A percentile compares a stretch with the other conserved stretches of the same genome.
These are phyloP conservation scores for Wickerhamomyces hampshirensis DNA, from an alignment of 805 yeast species.

Conservation along the genomic window DNA sequence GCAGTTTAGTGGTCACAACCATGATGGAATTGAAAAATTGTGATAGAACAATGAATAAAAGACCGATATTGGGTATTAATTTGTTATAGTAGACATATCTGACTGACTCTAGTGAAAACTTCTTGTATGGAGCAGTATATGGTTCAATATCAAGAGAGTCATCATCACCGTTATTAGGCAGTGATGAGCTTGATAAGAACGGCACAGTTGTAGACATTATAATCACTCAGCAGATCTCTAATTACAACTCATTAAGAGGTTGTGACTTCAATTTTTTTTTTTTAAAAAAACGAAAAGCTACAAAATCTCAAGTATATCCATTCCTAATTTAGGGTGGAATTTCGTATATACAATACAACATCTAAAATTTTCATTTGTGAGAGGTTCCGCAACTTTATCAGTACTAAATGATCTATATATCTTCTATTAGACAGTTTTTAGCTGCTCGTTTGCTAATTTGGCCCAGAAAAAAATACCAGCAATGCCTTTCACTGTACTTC, in stretches of 20 bases:
- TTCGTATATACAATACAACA: no score
- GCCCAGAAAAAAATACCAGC: conserved; percentile 49
- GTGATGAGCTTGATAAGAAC: background rate
- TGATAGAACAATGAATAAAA: conserved; percentile 51
- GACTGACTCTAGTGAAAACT: background rate
- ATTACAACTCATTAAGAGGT: no score
- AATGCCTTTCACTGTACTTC: conserved; percentile 45
- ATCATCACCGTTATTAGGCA: background rate
- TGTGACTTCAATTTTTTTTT: no score
- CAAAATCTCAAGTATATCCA: no score
- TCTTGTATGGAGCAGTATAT: background rate
- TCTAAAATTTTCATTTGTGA: no score
- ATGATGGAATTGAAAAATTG: conserved; percentile 74
- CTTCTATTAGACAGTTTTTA: conserved; percentile 9
- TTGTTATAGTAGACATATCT: background rate
- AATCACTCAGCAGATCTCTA: no score
- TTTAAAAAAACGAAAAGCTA: no score
- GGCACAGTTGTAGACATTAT: no score
- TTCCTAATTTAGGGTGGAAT: no score
- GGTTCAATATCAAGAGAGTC: background rate
- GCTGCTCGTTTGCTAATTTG: conserved; percentile 18
- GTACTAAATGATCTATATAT: no score
- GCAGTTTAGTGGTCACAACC: conserved; percentile 71
- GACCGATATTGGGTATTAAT: conserved; percentile 37
- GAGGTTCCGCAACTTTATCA: no score